Percentiles rank a stretch among this genome's conserved stretches.
phyloP scores from a whole-genome alignment of 352 stramenopile genomes.

The Pythium utonaiense region DNA sequence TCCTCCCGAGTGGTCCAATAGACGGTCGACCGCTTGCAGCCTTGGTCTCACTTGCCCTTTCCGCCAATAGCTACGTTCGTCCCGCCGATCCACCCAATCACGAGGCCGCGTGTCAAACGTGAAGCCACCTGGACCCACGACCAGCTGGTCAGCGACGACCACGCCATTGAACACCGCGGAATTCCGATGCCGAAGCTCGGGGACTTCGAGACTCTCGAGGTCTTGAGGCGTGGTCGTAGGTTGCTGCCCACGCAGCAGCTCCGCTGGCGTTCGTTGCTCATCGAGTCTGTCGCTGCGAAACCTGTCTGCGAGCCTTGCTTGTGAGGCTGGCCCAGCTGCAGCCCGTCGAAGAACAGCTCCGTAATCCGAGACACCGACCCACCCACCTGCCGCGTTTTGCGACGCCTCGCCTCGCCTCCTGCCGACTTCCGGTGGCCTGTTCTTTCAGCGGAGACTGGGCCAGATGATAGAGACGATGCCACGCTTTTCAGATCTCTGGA shows the following conservation, averaged over 20 bases:
- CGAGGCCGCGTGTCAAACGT: not conserved
- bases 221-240: too few species aligned
- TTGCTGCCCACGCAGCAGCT: not conserved
- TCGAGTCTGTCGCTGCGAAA: too few species aligned
- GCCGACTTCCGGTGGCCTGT: not conserved
- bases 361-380: not conserved
- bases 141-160: slow-evolving; percentile 20
- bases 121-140: slow-evolving; percentile 15
- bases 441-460: not conserved
- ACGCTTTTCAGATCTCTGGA: slow-evolving; percentile 27
- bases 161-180: slow-evolving; percentile 25
- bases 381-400: not conserved
- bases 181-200: slow-evolving; percentile 17
- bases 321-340: not conserved
- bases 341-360: too few species aligned
- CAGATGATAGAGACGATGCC: slow-evolving; percentile 20
- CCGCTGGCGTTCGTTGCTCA: slow-evolving; percentile 7
- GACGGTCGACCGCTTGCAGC: not conserved
- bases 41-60: not conserved
- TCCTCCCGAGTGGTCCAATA: not conserved
- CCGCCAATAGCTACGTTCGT: not conserved
- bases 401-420: not conserved
- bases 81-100: not conserved
- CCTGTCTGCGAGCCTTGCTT: not conserved
- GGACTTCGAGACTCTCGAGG: not conserved